Conservation (phyloP, 495 filamentous ascomycete species). For the Penicillium subrubescens region DNA sequence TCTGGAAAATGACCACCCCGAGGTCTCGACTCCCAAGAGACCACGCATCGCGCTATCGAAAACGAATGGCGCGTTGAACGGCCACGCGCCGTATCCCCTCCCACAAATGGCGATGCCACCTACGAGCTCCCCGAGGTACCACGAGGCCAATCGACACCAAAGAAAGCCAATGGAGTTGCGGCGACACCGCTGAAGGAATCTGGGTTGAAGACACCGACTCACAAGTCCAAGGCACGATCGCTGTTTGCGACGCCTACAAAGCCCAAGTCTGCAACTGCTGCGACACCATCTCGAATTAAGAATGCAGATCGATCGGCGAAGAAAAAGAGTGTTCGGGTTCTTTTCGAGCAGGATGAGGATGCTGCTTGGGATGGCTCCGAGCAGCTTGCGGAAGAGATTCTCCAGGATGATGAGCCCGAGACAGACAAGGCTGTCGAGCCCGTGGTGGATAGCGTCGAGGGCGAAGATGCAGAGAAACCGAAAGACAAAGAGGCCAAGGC, state of each 20-base stretch:
- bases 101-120: constrained; percentile 24
- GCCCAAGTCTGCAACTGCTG: constrained; percentile 28
- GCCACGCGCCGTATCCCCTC: constrained; percentile 23
- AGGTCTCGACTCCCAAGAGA: constrained; percentile 47
- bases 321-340: constrained; percentile 75
- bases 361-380: constrained; percentile 76
- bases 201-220: constrained; percentile 47
- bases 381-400: constrained; percentile 71
- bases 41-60: constrained; percentile 28
- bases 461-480: constrained; percentile 32
- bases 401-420: constrained; percentile 46
- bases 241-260: constrained; percentile 46
- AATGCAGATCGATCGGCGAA: constrained; percentile 83
- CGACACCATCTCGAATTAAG: constrained; percentile 58
- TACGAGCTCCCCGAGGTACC: constrained; percentile 35
- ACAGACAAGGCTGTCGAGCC: constrained; percentile 41
- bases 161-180: constrained; percentile 37
- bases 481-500: constrained; percentile 41
- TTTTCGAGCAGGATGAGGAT: constrained; percentile 74
- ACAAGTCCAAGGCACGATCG: constrained; percentile 42
- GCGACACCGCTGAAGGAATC: constrained; percentile 44
- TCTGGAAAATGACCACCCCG: constrained; percentile 37
- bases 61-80: constrained; percentile 35
- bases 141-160: constrained; percentile 39
- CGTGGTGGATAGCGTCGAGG: constrained; percentile 42